A percentile compares a stretch with the other conserved stretches of the same genome.
Conservation (phyloP, 257 asterid genomes). For the Mentha longifolia region DNA sequence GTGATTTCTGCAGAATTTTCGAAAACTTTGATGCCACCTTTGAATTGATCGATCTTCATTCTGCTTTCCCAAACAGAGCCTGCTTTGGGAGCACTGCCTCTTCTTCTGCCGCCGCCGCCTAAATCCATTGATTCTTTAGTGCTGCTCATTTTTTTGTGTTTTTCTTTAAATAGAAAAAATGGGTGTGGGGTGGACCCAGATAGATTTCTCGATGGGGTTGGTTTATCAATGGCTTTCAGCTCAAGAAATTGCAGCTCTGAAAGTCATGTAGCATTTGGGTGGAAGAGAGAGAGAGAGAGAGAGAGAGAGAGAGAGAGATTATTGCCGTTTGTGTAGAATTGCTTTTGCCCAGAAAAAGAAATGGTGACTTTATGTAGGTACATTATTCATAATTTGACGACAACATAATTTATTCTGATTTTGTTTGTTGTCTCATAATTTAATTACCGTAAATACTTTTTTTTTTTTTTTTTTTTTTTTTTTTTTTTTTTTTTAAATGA, state of each 20-base stretch:
- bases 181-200: conserved; percentile 36
- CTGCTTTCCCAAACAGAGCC: conserved; percentile 94
- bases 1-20: conserved; percentile 27
- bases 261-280: conserved; percentile 44
- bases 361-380: background rate
- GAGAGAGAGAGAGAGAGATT: conserved; percentile 6
- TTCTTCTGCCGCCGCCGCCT: conserved; percentile 47
- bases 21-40: conserved; percentile 75
- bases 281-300: too few relatives aligned
- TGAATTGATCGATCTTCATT: conserved; percentile 69
- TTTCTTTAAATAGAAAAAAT: conserved; percentile 23
- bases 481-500: too few relatives aligned
- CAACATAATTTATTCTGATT: background rate
- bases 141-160: conserved; percentile 26
- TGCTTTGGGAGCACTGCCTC: conserved; percentile 60
- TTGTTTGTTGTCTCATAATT: background rate
- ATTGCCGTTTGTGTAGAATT: conserved; percentile 8
- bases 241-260: conserved; percentile 51
- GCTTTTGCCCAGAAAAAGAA: background rate
- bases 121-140: conserved; percentile 49
- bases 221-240: conserved; percentile 52
- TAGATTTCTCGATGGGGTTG: conserved; percentile 24
- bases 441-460: background rate
- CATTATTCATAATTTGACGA: background rate
- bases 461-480: too few relatives aligned